Conservation (phyloP, 768 basidiomycete species). For the Calocybe cyanea region DNA sequence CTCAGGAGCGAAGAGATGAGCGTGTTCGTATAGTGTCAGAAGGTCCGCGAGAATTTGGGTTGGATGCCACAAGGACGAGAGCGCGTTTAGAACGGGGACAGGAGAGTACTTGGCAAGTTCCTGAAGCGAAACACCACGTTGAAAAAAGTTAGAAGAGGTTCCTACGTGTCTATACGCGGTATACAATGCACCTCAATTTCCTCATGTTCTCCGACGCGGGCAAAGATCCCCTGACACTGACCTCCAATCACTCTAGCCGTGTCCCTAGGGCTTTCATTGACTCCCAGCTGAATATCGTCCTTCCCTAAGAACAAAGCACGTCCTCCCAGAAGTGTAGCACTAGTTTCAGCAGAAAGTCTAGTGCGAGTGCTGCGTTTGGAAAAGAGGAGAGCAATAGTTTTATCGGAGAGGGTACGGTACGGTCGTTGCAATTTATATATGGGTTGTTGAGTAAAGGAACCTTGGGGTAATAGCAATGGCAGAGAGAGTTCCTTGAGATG, state of each 20-base stretch:
- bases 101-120: constrained; percentile 87
- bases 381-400: constrained; percentile 87
- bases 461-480: constrained; percentile 67
- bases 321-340: constrained; percentile 76
- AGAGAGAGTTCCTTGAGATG: constrained; percentile 55
- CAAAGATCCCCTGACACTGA: constrained; percentile 97
- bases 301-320: constrained; percentile 84
- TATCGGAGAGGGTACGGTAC: constrained; percentile 72
- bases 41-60: constrained; percentile 94
- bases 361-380: constrained; percentile 94
- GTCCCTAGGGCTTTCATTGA: constrained; percentile 87
- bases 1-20: constrained; percentile 44
- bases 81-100: constrained; percentile 94
- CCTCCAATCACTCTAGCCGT: constrained; percentile 85
- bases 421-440: constrained; percentile 49
- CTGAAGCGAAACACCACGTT: constrained; percentile 46
- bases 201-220: constrained; percentile 87
- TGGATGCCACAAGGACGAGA: constrained; percentile 95
- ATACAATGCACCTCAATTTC: constrained; percentile 77
- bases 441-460: constrained; percentile 28
- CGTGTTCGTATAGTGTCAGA: constrained; percentile 81
- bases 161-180: neutral
- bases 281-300: constrained; percentile 93
- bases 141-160: constrained; percentile 1
- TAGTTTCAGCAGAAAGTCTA: constrained; percentile 83